Conservation (phyloP, 768 basidiomycete species). For the button mushroom (Agaricus bisporus) region DNA sequence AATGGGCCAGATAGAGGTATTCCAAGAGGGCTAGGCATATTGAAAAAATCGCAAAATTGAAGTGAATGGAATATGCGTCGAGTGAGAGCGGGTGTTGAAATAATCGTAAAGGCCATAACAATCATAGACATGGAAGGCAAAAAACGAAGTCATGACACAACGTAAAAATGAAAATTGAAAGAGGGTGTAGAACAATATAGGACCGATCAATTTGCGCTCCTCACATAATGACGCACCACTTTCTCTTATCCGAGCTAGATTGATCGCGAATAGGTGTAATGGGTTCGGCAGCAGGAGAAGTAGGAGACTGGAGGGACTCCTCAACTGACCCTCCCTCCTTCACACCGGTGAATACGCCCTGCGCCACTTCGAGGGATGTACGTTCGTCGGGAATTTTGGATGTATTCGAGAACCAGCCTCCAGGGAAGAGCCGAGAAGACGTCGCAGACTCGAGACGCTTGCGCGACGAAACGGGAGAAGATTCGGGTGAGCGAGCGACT, state of each 20-base stretch:
- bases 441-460: slow-evolving; percentile 45
- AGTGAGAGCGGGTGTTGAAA: neutral
- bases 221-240: slow-evolving; percentile 16
- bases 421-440: slow-evolving; percentile 54
- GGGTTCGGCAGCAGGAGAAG: slow-evolving; percentile 8
- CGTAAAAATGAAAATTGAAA: neutral
- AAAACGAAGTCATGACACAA: neutral
- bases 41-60: neutral
- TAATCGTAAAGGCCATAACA: slow-evolving; percentile 1
- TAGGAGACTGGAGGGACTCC: slow-evolving; percentile 8
- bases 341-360: slow-evolving; percentile 38
- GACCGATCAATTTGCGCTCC: neutral
- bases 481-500: slow-evolving; percentile 11
- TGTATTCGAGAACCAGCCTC: slow-evolving; percentile 41
- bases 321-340: slow-evolving; percentile 17
- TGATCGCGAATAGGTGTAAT: slow-evolving; percentile 7
- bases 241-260: slow-evolving; percentile 12
- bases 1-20: slow-evolving; percentile 1
- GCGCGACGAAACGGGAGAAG: slow-evolving; percentile 19
- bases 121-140: slow-evolving; percentile 4
- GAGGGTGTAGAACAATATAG: neutral
- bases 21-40: slow-evolving; percentile 8
- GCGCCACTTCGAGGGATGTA: slow-evolving; percentile 43
- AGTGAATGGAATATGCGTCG: neutral
- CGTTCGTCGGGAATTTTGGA: slow-evolving; percentile 34